Base-by-base conservation (phyloP, 2,329 filamentous ascomycete species). In the Exophiala alcalophila region DNA sequence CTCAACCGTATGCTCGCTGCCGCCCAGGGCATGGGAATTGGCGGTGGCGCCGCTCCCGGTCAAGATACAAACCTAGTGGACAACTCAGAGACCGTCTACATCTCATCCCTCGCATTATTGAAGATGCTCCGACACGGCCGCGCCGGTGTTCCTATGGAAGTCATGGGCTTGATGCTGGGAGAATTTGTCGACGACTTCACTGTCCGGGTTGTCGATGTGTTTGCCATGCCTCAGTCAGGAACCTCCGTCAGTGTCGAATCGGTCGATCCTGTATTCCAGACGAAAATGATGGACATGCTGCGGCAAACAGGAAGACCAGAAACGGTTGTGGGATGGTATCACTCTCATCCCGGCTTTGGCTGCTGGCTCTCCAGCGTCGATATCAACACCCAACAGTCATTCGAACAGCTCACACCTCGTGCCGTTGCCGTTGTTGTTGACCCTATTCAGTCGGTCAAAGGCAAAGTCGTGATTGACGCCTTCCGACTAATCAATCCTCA, bases 251-350 rank as follows among this genome's bases (percentile, higher is more conserved):
- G 88, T 68, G 92, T 98, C 60, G 92, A 98, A 70, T 94, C 92
- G 37, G 92, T 98, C 52, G 92, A 98, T 65, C 89, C 90, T 7
- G 92, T 98, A 23, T 98, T 98, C 68, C 92, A 98, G 73, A 96
- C 89, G 61, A 98, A 96, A 77, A 98, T 98, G 92, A 98, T 98
- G 92, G 92, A 98, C 65, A 97, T 98, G 92, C 74, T 98, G 65
- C 79, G 86, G 61, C 92, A 98, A 75, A 98, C 92, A 45, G 92
- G 92, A 70, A 80, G 92, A 65, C 90, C 90, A 47, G 92, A 98
- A 68, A 91, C 90, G 0, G 92, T 98, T 44, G 92, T 98, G 40
- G 92, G 92, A 66, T 98, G 92, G 92, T 98, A 98, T 70, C 92
- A 98, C 71, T 97, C 92, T 53, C 92, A 98, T 78, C 92, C 92